These are phyloP conservation scores for Pisolithus microcarpus DNA, from an alignment of 768 basidiomycete genomes.

Conservation along the genomic window DNA sequence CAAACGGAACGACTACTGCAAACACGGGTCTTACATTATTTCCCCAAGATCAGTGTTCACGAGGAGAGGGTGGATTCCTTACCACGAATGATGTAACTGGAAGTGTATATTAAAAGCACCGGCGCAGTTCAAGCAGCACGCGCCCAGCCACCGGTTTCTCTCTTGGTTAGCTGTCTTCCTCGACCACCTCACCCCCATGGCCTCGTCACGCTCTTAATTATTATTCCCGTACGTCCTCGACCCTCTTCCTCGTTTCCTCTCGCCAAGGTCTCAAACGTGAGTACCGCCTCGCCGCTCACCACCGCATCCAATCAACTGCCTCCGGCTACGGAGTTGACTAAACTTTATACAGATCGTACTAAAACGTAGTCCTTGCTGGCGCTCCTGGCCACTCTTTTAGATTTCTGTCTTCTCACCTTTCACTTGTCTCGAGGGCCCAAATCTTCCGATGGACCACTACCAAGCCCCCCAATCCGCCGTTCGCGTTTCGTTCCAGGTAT, in stretches of 20 bases:
- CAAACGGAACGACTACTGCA: too few species aligned
- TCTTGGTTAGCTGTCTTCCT: too few species aligned
- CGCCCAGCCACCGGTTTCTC: too few species aligned
- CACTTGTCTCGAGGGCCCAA: not conserved
- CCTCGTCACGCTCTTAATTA: too few species aligned
- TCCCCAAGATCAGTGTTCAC: too few species aligned
- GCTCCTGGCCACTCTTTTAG: slow-evolving; percentile 1
- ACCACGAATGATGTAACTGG: too few species aligned
- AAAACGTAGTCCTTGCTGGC: slow-evolving; percentile 24
- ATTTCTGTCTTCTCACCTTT: not conserved
- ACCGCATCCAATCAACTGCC: not conserved
- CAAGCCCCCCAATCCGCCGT: slow-evolving; percentile 18
- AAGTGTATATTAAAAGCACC: too few species aligned
- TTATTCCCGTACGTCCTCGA: too few species aligned
- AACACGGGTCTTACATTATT: too few species aligned
- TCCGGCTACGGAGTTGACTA: slow-evolving; percentile 14
- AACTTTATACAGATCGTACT: slow-evolving; percentile 15
- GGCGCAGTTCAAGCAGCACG: too few species aligned
- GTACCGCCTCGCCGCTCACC: not conserved
- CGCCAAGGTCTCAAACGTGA: not conserved
- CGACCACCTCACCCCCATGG: too few species aligned
- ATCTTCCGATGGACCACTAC: slow-evolving; percentile 18
- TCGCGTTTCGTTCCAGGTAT: slow-evolving; percentile 25
- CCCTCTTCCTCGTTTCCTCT: not conserved
- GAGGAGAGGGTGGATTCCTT: too few species aligned